Percentiles rank a stretch among this genome's conserved stretches.
Evolutionary conservation across 2,329 filamentous ascomycete species (phyloP).

Genomic region (Scedosporium aurantiacum): DNA sequence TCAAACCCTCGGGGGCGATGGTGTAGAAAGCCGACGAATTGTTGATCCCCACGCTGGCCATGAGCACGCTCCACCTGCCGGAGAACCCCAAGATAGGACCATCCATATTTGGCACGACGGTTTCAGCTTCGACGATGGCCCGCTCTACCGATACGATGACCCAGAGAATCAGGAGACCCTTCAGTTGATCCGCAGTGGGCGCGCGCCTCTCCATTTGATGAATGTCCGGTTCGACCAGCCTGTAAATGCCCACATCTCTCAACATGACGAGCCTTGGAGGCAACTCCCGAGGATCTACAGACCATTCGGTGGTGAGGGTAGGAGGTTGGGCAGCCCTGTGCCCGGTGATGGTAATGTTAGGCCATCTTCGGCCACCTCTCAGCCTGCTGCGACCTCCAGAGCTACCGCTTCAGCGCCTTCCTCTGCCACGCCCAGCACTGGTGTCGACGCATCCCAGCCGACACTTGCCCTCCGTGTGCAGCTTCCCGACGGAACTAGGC

Average conservation of each 20-base stretch:
- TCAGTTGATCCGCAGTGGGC: slow-evolving; percentile 64
- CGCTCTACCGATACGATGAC: slow-evolving; percentile 68
- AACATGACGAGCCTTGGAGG: slow-evolving; percentile 61
- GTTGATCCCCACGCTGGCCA: slow-evolving; percentile 41
- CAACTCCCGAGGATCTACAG: slow-evolving; percentile 64
- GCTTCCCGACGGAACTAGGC: slow-evolving; percentile 63
- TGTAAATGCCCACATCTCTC: slow-evolving; percentile 68
- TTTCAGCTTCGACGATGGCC: slow-evolving; percentile 75
- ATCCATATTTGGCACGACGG: slow-evolving; percentile 77
- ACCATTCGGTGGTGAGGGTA: slow-evolving; percentile 62
- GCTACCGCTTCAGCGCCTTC: slow-evolving; percentile 20
- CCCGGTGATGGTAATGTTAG: slow-evolving; percentile 39
- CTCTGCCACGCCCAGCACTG: slow-evolving; percentile 11
- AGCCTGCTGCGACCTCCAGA: slow-evolving; percentile 16
- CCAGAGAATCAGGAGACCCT: slow-evolving; percentile 62
- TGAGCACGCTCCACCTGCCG: slow-evolving; percentile 19
- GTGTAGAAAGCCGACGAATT: slow-evolving; percentile 56
- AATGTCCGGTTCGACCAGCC: slow-evolving; percentile 64
- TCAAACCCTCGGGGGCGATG: slow-evolving; percentile 69
- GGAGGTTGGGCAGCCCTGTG: slow-evolving; percentile 66
- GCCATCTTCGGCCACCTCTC: slow-evolving; percentile 19
- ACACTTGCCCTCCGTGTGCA: slow-evolving; percentile 64
- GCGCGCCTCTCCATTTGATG: slow-evolving; percentile 67
- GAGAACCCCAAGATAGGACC: slow-evolving; percentile 50
- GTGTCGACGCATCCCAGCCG: slow-evolving; percentile 55